phyloP scores from a whole-genome alignment of 306 rosid species.

The Sindora glabra region DNA sequence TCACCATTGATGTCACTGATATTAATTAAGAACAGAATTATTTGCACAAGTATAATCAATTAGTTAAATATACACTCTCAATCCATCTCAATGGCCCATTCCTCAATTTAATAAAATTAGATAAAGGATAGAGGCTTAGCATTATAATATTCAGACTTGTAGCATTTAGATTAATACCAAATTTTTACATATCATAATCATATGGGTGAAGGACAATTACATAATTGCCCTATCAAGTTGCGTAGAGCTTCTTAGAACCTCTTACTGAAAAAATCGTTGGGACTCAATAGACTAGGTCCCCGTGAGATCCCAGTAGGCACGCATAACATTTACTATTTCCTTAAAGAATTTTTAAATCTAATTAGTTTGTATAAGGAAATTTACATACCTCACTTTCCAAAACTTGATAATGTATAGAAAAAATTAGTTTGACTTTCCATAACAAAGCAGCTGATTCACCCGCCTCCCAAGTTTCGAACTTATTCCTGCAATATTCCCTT shows the following conservation, averaged over 20 bases:
- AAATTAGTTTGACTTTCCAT: not conserved
- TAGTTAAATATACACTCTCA: slow-evolving; percentile 21
- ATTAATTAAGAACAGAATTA: slow-evolving; percentile 1
- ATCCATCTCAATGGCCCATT: slow-evolving; percentile 24
- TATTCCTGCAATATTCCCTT: too few species aligned
- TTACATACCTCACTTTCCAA: not conserved
- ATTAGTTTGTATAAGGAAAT: not conserved
- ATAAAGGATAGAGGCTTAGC: not conserved
- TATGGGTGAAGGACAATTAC: not conserved
- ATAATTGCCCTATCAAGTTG: slow-evolving; percentile 3
- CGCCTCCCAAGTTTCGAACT: slow-evolving; percentile 10
- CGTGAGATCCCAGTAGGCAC: not conserved
- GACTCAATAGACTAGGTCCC: too few species aligned
- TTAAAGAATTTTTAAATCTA: not conserved
- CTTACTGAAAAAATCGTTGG: not conserved
- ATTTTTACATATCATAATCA: slow-evolving; percentile 4
- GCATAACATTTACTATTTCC: slow-evolving; percentile 1
- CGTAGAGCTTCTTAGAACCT: not conserved
- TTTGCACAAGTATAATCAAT: slow-evolving; percentile 10
- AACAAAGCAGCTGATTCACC: not conserved
- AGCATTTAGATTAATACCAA: slow-evolving; percentile 10
- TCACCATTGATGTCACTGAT: too few species aligned
- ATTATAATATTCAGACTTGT: slow-evolving; percentile 12
- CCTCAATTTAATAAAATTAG: not conserved
- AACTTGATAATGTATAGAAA: not conserved